Evolutionary conservation across 257 asterid genomes (phyloP), one percentile per base, ranked within the genome.

Genomic region (Oldenlandia corymbosa): DNA sequence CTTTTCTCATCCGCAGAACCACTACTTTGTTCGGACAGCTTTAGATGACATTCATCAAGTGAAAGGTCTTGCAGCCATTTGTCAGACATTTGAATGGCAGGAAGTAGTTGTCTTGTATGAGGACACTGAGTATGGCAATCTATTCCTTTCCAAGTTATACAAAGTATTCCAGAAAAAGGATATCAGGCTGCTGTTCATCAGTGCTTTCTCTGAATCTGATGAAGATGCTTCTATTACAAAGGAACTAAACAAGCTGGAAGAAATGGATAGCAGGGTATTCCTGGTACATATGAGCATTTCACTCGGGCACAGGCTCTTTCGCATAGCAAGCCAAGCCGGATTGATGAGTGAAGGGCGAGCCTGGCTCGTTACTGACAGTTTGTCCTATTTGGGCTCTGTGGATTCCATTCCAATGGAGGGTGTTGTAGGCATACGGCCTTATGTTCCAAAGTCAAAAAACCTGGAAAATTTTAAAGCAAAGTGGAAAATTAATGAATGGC

Each of bases 291-390:
- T 60, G 62, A 58, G 66, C 34, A 69, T 50, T 53, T 58, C 39
- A 63, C 74, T 30, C 21, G 89, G 80, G 9, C 8, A 49, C 1
- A 77, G 62, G 55, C 34, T 83, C 61, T 83, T 85, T 64, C 50
- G 50, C 1, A 51, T 79, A 41, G 87, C 75, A 7, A 73, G 65
- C 42, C 65, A 61, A 18, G 66, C 47, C 1, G 83, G 79, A 65
- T 81, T 83, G 87, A 75, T 73, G 84, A 56, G 50, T 10, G 36
- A 56, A 59, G 93, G 84, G 2, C 81, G 75, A 37, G 90, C 62
- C 37, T 85, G 94, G 94, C 72, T 85, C 20, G 70, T 79, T 5
- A 79, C 88, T 5, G 76, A 80, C 61, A 68, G 75, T 63, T 48
- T 83, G 9, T 78, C 74, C 39, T 76, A 78, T 31, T 66, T 83